These are phyloP conservation scores for Prunella vulgaris DNA, from an alignment of 257 asterid species.

Conservation along the genomic window DNA sequence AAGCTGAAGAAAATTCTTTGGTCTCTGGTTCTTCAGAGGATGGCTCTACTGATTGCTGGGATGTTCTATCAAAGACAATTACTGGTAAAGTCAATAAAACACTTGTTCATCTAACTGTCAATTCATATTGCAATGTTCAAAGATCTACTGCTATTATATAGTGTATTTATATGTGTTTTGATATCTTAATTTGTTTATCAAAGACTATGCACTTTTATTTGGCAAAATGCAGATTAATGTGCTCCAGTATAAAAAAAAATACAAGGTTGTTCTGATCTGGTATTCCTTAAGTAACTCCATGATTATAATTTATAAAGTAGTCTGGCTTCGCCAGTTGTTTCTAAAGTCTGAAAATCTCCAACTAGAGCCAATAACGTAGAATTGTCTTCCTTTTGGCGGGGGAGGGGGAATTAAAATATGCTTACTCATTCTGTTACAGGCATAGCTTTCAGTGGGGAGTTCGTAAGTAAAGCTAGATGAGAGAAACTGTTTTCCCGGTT, in stretches of 20 bases:
- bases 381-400: background rate
- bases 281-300: background rate
- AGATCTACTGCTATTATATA: constrained; percentile 9
- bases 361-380: no score
- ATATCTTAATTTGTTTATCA: background rate
- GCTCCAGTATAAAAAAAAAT: constrained; percentile 2
- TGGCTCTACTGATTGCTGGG: constrained; percentile 70
- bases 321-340: background rate
- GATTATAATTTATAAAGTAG: background rate
- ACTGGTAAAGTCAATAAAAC: constrained; percentile 34
- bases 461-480: no score
- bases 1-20: constrained; percentile 38
- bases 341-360: background rate
- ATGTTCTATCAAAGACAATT: constrained; percentile 44
- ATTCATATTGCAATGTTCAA: constrained; percentile 1
- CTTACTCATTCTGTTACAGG: background rate
- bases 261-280: background rate
- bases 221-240: constrained; percentile 9
- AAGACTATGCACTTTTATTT: constrained; percentile 7
- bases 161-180: background rate
- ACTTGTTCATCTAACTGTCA: constrained; percentile 9
- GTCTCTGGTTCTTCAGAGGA: constrained; percentile 55
- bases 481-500: no score
- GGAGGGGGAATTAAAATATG: background rate
- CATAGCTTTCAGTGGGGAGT: no score